Evolutionary conservation across 805 yeast genomes (phyloP).

Genomic region (Nakazawaea ernobii): DNA sequence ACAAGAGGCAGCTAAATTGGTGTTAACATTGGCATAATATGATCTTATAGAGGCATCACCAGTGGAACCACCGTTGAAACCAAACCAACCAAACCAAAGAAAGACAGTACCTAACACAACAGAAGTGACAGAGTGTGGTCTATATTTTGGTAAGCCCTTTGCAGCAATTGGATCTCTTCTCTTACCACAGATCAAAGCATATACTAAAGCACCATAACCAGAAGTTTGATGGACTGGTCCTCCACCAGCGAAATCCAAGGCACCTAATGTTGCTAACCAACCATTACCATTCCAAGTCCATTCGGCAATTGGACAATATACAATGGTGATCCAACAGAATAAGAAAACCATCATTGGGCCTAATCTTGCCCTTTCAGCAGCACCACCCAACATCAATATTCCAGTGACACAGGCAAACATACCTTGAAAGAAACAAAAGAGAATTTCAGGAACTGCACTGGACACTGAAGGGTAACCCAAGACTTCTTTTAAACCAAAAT

Average conservation of each 20-base stretch:
- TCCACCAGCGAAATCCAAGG: slow-evolving; percentile 96
- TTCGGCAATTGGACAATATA: slow-evolving; percentile 92
- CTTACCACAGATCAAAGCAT: slow-evolving; percentile 87
- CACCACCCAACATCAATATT: slow-evolving; percentile 94
- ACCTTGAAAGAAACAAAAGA: slow-evolving; percentile 89
- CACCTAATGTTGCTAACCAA: slow-evolving; percentile 80
- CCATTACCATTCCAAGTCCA: slow-evolving; percentile 98
- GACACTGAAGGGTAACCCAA: slow-evolving; percentile 75
- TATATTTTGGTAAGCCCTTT: slow-evolving; percentile 76
- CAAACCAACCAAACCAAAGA: slow-evolving; percentile 99
- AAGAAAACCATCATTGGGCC: slow-evolving; percentile 96
- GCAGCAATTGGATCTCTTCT: slow-evolving; percentile 76
- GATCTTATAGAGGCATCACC: slow-evolving; percentile 92
- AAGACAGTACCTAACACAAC: slow-evolving; percentile 91
- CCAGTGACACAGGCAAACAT: slow-evolving; percentile 96
- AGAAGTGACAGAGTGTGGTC: slow-evolving; percentile 88
- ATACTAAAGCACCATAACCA: slow-evolving; percentile 92
- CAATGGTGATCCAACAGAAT: slow-evolving; percentile 91
- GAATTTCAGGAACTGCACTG: slow-evolving; percentile 76
- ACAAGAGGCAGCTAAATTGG: slow-evolving; percentile 87
- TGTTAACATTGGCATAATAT: slow-evolving; percentile 89
- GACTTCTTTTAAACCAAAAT: slow-evolving; percentile 75
- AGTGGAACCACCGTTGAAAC: slow-evolving; percentile 97
- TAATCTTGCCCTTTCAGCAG: slow-evolving; percentile 93
- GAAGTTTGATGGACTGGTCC: slow-evolving; percentile 96